Evolutionary conservation across 192 early-diverging fungal species (phyloP).

Genomic region (Allomyces arbusculus): DNA sequence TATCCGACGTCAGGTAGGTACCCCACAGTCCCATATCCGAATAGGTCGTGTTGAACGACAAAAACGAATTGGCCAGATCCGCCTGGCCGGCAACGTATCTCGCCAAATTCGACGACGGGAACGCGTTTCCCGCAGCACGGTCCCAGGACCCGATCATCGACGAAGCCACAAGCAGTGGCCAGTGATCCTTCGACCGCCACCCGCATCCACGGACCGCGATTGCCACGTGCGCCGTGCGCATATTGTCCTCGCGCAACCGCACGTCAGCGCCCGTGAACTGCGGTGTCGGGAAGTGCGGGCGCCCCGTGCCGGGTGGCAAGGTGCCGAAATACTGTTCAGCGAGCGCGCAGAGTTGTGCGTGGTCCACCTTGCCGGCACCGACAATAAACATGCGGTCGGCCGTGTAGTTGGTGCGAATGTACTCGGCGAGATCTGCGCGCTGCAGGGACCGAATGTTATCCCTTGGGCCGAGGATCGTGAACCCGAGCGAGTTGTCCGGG

Average conservation of each 20-base stretch:
- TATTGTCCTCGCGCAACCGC: constrained; percentile 67
- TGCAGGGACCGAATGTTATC: constrained; percentile 83
- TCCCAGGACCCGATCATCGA: constrained; percentile 95
- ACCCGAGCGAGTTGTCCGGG: constrained; percentile 65
- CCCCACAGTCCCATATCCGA: constrained; percentile 94
- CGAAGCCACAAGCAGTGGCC: constrained; percentile 83
- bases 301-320: constrained; percentile 33
- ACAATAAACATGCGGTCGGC: constrained; percentile 93
- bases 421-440: constrained; percentile 65
- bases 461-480: constrained; percentile 81
- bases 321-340: constrained; percentile 82
- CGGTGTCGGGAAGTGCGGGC: constrained; percentile 29
- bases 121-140: constrained; percentile 69
- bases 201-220: constrained; percentile 88
- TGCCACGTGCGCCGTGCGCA: constrained; percentile 88
- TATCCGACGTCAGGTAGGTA: constrained; percentile 78
- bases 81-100: constrained; percentile 49
- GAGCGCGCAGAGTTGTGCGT: constrained; percentile 76
- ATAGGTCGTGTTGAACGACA: constrained; percentile 99
- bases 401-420: constrained; percentile 86
- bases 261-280: constrained; percentile 79
- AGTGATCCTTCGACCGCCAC: constrained; percentile 91
- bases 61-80: constrained; percentile 89
- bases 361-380: constrained; percentile 78
- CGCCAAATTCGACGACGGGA: constrained; percentile 71